Base-by-base conservation (phyloP, 805 yeast species). In the Wickerhamomyces queroliae region DNA sequence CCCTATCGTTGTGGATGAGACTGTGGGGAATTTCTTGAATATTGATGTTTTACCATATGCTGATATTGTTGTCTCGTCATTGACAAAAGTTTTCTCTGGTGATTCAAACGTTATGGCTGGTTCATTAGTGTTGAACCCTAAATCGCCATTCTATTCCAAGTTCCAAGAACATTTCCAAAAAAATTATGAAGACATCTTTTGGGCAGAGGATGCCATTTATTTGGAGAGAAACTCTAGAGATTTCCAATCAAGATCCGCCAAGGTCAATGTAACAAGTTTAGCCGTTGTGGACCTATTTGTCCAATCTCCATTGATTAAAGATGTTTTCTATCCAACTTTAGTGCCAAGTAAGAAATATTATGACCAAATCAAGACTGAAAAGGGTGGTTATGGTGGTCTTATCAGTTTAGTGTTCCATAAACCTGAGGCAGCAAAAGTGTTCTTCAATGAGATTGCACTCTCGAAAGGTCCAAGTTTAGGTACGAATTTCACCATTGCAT, bases 81-180 rank as follows among this genome's bases (percentile, higher is more conserved):
- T 93, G 45, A 90, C 97, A 10, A 93, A 93, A 59, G 84, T 90
- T 15, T 93, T 93, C 58, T 80, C 91, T 27, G 97, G 98, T 19
- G 96, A 88, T 58, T 83, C 95, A 24, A 89, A 91, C 55, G 97
- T 91, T 37, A 85, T 91, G 91, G 96, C 89, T 1, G 99, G 99
- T 3, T 80, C 91, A 11, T 61, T 90, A 45, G 80, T 88, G 6
- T 64, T 93, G 50, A 93, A 91, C 55, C 83, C 90, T 5, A 52
- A 67, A 6, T 72, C 90, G 8, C 62, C 59, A 31, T 61, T 53
- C 45, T 89, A 75, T 63, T 41, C 49, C 3, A 43, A 38, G 40
- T 70, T 86, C 41, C 80, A 80, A 54, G 41, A 58, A 29, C 71
- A 71, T 49, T 67, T 79, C 48, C 52, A 70, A 40, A 64, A 67